phyloP scores from a whole-genome alignment of 352 stramenopile genomes.

The Phytophthora quininea region DNA sequence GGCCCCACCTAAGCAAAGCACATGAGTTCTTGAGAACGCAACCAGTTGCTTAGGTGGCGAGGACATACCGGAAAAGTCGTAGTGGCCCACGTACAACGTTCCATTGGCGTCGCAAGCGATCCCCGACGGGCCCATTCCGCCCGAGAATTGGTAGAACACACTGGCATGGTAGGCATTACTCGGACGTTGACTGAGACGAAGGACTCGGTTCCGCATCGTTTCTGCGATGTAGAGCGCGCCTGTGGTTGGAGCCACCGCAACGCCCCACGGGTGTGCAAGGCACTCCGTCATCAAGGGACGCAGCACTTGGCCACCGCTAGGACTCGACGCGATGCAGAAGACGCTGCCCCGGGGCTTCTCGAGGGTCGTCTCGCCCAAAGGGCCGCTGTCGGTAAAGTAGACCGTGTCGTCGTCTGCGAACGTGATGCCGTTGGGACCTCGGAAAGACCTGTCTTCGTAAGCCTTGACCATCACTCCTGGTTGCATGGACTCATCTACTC shows the following conservation, averaged over 20 bases:
- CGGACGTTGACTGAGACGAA: conserved; percentile 72
- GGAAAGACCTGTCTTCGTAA: conserved; percentile 84
- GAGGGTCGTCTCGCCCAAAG: conserved; percentile 86
- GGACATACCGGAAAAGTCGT: conserved; percentile 75
- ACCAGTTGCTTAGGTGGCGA: too few relatives aligned
- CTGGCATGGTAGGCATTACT: conserved; percentile 72
- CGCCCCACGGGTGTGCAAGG: conserved; percentile 82
- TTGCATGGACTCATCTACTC: conserved; percentile 63
- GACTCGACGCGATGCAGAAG: conserved; percentile 71
- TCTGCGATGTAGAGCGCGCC: conserved; percentile 76
- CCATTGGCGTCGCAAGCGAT: conserved; percentile 66
- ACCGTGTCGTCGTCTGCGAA: conserved; percentile 64
- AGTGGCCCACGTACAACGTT: conserved; percentile 81
- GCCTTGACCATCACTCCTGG: conserved; percentile 79
- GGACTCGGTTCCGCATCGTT: conserved; percentile 81
- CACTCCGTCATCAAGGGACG: conserved; percentile 72
- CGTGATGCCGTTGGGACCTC: conserved; percentile 69
- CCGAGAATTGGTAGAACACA: conserved; percentile 86
- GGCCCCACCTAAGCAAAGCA: conserved; percentile 30
- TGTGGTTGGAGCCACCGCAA: conserved; percentile 45
- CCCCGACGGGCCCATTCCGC: conserved; percentile 79
- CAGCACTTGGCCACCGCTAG: conserved; percentile 75
- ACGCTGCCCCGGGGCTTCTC: conserved; percentile 78
- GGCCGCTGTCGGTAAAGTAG: conserved; percentile 88
- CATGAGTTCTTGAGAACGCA: not conserved